Base-by-base conservation (phyloP, 257 asterid genomes). In the Cordia subcordata region DNA sequence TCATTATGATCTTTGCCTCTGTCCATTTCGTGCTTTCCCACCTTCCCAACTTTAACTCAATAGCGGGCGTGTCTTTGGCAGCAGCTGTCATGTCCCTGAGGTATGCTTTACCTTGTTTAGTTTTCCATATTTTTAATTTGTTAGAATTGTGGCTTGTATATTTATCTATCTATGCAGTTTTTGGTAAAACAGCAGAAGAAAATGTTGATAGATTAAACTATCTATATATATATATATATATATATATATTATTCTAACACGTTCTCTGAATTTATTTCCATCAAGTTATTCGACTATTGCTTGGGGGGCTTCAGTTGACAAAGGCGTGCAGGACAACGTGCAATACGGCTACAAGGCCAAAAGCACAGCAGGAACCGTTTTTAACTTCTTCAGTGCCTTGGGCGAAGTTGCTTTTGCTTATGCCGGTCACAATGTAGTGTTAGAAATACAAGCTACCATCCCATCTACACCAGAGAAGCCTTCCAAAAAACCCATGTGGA, bases 11-110 rank as follows among this genome's bases (percentile, higher is more conserved):
- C 67, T 91, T 85, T 56, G 94, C 95, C 19, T 88, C 98, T 0
- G 98, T 72, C 16, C 98, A 91, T 77, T 88, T 90, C 32, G 97
- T 87, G 9, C 96, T 90, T 58, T 71, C 96, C 49, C 98, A 91
- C 70, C 94, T 91, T 9, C 98, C 96, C 68, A 88, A 91, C 71
- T 81, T 91, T 81, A 88, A 91, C 27, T 72, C 98, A n/a, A 84
- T 91, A 70, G 72, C 98, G 0, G 95, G 94, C 1, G 90, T 91
- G 8, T 91, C 96, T 0, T 67, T 91, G 65, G 98, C 96, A 0
- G 98, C 98, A 1, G 96, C 98, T 8, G 86, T 92, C 57, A 88
- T 92, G 98, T 92, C 96, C 16, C 66, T 92, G 55, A 91, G 94
- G 95, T 86, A 75, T 32, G 1, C n/a, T 50, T 16, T 13, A 8